Evolutionary conservation across 768 basidiomycete species (phyloP), one percentile per base, ranked within the genome.

Genomic region (Tylopilus cervinicoccineus): DNA sequence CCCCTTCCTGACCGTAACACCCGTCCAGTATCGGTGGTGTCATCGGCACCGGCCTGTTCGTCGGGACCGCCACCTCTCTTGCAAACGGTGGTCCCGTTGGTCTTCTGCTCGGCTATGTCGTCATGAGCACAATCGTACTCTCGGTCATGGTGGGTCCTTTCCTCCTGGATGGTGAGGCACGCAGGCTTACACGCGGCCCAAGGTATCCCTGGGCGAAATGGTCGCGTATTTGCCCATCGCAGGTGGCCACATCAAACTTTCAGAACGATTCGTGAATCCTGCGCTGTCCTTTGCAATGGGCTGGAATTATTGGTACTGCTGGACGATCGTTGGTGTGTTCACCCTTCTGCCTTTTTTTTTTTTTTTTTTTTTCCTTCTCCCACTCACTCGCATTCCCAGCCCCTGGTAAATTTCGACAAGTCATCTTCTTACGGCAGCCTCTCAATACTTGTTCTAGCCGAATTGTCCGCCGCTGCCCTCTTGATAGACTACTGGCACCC

Each of bases 261-360:
- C 89, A 0, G 88, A 85, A 62, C 85, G 89, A 27, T 93, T 92
- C 58, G 83, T 92, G 8, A 79, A 88, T 51, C 84, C 80, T 14
- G 84, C 86, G 2, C 71, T 88, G 51, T 85, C 86, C 20, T 71
- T 72, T 37, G 60, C 74, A 6, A 72, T 75, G 76, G 76, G 76
- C 19, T 78, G 76, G 76, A 80, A 77, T 55, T 79, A 78, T 52
- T 78, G 76, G 77, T 67, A 70, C n/a, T 64, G 60, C 51, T 62
- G 67, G 66, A 53, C 44, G 3, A 62, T 61, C 32, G 46, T 59
- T 10, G 64, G 59, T 63, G 44, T 14, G 27, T 44, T 29, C 24
- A 8, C 1, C 34, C 44, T n/a, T n/a, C n/a, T n/a, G 26, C 26
- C 5, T 27, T 28, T 44, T 7, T 1, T 12, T 6, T 20, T 22